Evolutionary conservation across 441 rosid species (phyloP).

Genomic region (Erodium trifolium): DNA sequence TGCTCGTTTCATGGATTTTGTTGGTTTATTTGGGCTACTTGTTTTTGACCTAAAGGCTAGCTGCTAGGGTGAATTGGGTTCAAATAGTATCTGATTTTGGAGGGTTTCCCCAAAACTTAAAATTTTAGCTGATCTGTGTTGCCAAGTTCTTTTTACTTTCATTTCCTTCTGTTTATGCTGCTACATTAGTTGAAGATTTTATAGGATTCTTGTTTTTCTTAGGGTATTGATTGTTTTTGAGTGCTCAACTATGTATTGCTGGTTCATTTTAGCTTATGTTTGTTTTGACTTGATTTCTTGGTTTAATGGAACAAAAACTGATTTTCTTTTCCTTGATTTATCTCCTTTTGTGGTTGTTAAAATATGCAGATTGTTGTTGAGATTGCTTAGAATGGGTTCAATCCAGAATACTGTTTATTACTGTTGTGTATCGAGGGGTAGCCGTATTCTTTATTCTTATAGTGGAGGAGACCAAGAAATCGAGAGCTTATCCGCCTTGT

Average conservation of each 20-base stretch:
- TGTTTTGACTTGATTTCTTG: neutral
- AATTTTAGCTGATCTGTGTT: too few relatives aligned
- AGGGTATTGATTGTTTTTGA: too few relatives aligned
- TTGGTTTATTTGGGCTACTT: too few relatives aligned
- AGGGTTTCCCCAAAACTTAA: neutral
- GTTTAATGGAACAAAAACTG: neutral
- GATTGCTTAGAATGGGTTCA: conserved; percentile 33
- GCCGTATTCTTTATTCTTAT: conserved; percentile 40
- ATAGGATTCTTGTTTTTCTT: too few relatives aligned
- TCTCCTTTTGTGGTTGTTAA: neutral
- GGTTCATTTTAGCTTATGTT: neutral
- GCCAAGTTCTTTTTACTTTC: too few relatives aligned
- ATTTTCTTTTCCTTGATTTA: neutral
- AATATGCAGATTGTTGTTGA: conserved; percentile 4
- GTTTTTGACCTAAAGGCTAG: too few relatives aligned
- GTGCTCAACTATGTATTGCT: neutral
- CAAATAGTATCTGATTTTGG: neutral
- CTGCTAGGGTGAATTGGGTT: too few relatives aligned
- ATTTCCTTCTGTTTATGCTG: too few relatives aligned
- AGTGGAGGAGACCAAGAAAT: conserved; percentile 43
- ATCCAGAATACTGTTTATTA: conserved; percentile 52
- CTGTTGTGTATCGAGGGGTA: conserved; percentile 53
- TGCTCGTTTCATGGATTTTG: too few relatives aligned
- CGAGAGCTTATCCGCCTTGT: conserved; percentile 45
- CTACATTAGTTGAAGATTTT: too few relatives aligned